A percentile compares a stretch with the other conserved stretches of the same genome.
Conservation (phyloP, 106 monocot species). For the Dioscorea zingiberensis region DNA sequence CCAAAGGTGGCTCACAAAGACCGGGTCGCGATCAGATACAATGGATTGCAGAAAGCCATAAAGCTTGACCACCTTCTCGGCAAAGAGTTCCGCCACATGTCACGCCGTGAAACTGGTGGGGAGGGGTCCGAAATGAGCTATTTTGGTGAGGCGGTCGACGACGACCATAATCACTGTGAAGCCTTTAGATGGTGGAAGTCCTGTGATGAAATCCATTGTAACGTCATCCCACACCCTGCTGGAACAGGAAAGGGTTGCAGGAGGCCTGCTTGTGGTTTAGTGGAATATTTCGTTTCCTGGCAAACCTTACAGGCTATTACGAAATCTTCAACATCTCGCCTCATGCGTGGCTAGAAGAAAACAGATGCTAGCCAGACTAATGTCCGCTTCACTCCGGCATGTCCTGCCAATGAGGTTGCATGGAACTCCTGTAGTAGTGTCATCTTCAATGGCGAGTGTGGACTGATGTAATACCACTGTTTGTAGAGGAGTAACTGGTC, state of each 20-base stretch:
- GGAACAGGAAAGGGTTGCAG: conserved; percentile 5
- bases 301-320: not conserved
- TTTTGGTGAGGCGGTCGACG: conserved; percentile 5
- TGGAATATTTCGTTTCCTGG: not conserved
- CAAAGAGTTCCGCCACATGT: not conserved
- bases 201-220: conserved; percentile 11
- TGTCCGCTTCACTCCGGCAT: no score
- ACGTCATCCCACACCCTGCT: not conserved
- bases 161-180: conserved; percentile 4
- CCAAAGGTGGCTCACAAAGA: conserved; percentile 7
- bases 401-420: no score
- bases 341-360: not conserved
- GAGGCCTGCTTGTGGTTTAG: not conserved
- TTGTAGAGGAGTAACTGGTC: no score
- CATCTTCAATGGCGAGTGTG: no score
- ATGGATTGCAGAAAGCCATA: not conserved
- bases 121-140: not conserved
- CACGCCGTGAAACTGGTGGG: no score
- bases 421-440: no score
- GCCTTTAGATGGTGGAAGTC: not conserved
- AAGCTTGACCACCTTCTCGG: not conserved
- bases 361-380: no score
- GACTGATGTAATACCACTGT: no score
- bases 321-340: not conserved
- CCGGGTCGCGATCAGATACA: conserved; percentile 3